These are phyloP conservation scores for Mycena crocata DNA, from an alignment of 768 basidiomycete species.

Conservation along the genomic window DNA sequence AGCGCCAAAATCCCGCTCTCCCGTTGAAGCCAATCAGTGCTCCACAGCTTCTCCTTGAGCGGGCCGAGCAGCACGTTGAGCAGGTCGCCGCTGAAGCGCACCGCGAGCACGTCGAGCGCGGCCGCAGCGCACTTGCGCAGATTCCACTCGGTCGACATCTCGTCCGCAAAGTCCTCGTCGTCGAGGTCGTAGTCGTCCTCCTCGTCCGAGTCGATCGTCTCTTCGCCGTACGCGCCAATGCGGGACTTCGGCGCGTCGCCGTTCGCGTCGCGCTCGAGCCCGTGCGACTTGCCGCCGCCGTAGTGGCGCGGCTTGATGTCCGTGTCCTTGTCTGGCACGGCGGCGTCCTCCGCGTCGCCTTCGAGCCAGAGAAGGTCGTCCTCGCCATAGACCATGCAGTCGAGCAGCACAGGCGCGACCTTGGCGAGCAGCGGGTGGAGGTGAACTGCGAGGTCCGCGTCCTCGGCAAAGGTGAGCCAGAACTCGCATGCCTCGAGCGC, in stretches of 20 bases:
- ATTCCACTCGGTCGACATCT: constrained; percentile 99
- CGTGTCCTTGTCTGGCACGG: constrained; percentile 90
- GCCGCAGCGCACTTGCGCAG: constrained; percentile 98
- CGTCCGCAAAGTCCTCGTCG: constrained; percentile 94
- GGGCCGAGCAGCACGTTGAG: constrained; percentile 89
- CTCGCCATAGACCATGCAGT: constrained; percentile 98
- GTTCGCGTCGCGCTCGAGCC: constrained; percentile 77
- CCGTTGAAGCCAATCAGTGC: constrained; percentile 90
- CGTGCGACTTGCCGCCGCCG: constrained; percentile 80
- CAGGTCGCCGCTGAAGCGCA: constrained; percentile 91
- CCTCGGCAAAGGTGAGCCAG: constrained; percentile 99
- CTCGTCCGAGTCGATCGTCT: constrained; percentile 85
- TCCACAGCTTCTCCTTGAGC: constrained; percentile 95
- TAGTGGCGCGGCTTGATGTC: constrained; percentile 98
- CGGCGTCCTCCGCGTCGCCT: constrained; percentile 89
- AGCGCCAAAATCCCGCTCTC: constrained; percentile 96
- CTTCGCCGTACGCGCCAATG: constrained; percentile 81
- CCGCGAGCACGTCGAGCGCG: constrained; percentile 95
- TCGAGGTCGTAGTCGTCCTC: constrained; percentile 91
- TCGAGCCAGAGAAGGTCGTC: constrained; percentile 96
- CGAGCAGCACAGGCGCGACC: constrained; percentile 93
- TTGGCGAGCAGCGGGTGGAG: constrained; percentile 89
- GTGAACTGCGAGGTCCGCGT: constrained; percentile 85
- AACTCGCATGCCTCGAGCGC: constrained; percentile 99
- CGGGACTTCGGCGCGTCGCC: constrained; percentile 57